phyloP scores from a whole-genome alignment of 2,329 filamentous ascomycete genomes.

The Phaeosphaeria sp. region DNA sequence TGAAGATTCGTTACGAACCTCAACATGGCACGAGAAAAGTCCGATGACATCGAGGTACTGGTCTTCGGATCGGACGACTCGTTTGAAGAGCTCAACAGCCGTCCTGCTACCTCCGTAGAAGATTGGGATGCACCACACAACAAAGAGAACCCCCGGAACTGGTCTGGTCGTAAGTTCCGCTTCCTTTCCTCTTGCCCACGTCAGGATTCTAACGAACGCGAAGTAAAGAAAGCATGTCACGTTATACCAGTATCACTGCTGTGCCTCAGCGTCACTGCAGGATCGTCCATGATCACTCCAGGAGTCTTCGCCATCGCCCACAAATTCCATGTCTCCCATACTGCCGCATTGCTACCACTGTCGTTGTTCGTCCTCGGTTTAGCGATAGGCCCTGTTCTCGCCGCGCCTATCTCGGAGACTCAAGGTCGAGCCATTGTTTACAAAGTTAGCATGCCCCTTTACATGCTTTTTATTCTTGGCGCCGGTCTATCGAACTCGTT shows the following conservation, averaged over 20 bases:
- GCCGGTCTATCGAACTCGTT: constrained; percentile 65
- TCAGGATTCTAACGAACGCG: neutral
- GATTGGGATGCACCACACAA: constrained; percentile 7
- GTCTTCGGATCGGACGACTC: neutral
- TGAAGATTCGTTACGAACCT: neutral
- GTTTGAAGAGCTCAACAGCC: neutral
- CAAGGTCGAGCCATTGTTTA: constrained; percentile 67
- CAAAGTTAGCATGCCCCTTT: constrained; percentile 69
- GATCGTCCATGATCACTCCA: constrained; percentile 59
- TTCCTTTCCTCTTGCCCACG: neutral
- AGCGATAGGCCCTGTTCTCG: constrained; percentile 63
- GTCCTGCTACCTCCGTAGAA: neutral
- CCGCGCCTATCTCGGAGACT: constrained; percentile 64
- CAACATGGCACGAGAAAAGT: constrained; percentile 2
- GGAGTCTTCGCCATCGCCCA: constrained; percentile 53
- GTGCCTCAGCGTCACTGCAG: constrained; percentile 46
- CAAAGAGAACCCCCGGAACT: constrained; percentile 11
- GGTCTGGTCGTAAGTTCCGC: constrained; percentile 4
- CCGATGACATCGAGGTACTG: constrained; percentile 3
- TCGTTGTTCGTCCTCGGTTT: constrained; percentile 66
- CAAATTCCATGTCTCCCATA: constrained; percentile 29
- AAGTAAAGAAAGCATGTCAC: constrained; percentile 10
- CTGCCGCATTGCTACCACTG: constrained; percentile 40
- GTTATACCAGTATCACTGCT: constrained; percentile 9
- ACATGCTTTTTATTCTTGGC: constrained; percentile 58